Base-by-base conservation (phyloP, 371 early-diverging fungal species). In the Mycotypha africana region DNA sequence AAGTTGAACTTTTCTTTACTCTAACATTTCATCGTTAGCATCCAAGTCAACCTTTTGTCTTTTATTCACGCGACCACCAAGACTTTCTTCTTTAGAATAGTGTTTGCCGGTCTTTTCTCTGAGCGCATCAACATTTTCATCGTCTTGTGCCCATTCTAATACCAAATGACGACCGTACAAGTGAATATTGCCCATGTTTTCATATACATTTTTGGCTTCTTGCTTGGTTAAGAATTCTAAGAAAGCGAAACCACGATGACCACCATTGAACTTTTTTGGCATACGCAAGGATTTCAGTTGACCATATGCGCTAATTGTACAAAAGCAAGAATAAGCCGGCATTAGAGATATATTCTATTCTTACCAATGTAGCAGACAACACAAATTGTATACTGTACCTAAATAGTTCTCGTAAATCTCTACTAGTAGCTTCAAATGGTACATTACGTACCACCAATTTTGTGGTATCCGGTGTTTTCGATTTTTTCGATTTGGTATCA, bases 161-260 rank as follows among this genome's bases (percentile, higher is more conserved):
- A 99, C 97, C 62, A 99, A 63, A 56, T 96, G 95, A 45, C 99
- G 85, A 30, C 99, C 99, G 58, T 98, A 97, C 77, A 99, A 84
- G 79, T 99, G 99, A 28, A 98, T 97, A 60, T 82, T 85, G 33
- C 76, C 70, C 66, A 99, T 84, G 19, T 88, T 74, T 39, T 90
- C 85, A 58, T 87, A 86, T n/a, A 93, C 97, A 49, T 84, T 82
- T 64, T 87, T 78, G 25, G 98, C 98, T 56, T 93, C 94, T 56
- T 93, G 92, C 48, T 88, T 85, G 4, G 95, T 93, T 42, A 93
- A 70, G 65, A 95, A 92, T 55, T 97, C 97, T 56, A 98, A 81
- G 79, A 99, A 99, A 34, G 92, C 94, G 70, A 99, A 99, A 56
- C 99, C 99, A 49, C 99, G 91, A 53, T 95, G 96, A 2, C 85